Conservation (phyloP, 1,139 yeast species). For the Lodderomyces orthopsilosis region DNA sequence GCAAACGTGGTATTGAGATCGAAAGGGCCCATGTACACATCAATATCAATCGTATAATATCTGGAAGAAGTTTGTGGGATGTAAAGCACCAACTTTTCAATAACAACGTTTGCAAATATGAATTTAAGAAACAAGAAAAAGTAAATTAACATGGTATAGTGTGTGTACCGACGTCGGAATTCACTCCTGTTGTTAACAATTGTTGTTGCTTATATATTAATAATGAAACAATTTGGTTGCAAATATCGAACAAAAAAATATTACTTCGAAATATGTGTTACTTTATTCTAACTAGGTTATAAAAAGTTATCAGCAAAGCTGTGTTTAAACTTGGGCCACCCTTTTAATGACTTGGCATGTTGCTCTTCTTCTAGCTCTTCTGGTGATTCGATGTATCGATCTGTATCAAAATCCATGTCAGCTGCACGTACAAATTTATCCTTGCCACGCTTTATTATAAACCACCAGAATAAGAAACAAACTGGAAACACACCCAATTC, state of each 20-base stretch:
- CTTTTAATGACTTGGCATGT: conserved; percentile 38
- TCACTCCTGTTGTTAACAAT: neutral
- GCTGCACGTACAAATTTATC: conserved; percentile 47
- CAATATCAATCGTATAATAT: conserved; percentile 8
- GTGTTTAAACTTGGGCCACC: conserved; percentile 44
- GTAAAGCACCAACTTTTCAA: conserved; percentile 3
- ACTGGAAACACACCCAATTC: conserved; percentile 40
- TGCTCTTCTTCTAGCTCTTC: conserved; percentile 46
- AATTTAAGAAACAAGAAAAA: neutral
- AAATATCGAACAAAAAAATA: conserved; percentile 1
- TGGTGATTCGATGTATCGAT: conserved; percentile 49
- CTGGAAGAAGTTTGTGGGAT: conserved; percentile 2
- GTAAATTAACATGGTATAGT: neutral
- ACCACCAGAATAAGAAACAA: conserved; percentile 42
- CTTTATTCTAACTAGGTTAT: conserved; percentile 10
- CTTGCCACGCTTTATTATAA: conserved; percentile 43
- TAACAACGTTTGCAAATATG: neutral
- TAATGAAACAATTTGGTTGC: conserved; percentile 2
- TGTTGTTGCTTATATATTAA: neutral
- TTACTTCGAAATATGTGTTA: too few species aligned
- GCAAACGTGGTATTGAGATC: conserved; percentile 18
- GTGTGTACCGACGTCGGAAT: neutral
- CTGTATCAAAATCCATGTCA: conserved; percentile 66
- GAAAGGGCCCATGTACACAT: conserved; percentile 14
- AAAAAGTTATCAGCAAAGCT: conserved; percentile 28